phyloP scores from a whole-genome alignment of 495 filamentous ascomycete species.

The Aspergillus heteromorphus region DNA sequence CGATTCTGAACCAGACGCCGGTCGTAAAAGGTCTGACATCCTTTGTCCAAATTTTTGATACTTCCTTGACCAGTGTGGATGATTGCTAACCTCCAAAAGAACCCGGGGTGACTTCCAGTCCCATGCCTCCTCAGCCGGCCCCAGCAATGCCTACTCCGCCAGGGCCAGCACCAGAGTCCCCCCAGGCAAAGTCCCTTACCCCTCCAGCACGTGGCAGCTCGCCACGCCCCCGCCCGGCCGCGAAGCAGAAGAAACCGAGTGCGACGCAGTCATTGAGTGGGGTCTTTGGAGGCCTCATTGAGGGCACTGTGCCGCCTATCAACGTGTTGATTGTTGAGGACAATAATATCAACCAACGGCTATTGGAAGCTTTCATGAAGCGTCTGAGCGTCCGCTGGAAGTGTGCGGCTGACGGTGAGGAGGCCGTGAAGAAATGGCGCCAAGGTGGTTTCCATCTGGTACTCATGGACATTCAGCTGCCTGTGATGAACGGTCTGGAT shows the following conservation, averaged over 20 bases:
- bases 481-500: constrained; percentile 93
- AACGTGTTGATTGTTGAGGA: constrained; percentile 98
- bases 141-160: constrained; percentile 36
- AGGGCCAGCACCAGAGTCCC: constrained; percentile 31
- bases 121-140: constrained; percentile 20
- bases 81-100: constrained; percentile 26
- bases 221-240: constrained; percentile 29
- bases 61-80: not conserved
- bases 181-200: constrained; percentile 31
- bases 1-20: constrained; percentile 42
- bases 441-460: constrained; percentile 94
- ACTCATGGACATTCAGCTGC: constrained; percentile 97
- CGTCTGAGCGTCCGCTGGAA: constrained; percentile 96
- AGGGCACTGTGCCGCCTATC: constrained; percentile 86
- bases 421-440: constrained; percentile 90
- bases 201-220: constrained; percentile 34
- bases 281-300: constrained; percentile 60
- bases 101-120: constrained; percentile 18
- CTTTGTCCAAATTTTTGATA: not conserved
- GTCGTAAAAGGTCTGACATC: constrained; percentile 25
- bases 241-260: constrained; percentile 45
- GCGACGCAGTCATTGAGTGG: constrained; percentile 18
- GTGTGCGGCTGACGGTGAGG: constrained; percentile 88
- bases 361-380: constrained; percentile 95
- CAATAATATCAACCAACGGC: constrained; percentile 91